Evolutionary conservation across 2,329 filamentous ascomycete genomes (phyloP).

Genomic region (Xylariaceae sp.): DNA sequence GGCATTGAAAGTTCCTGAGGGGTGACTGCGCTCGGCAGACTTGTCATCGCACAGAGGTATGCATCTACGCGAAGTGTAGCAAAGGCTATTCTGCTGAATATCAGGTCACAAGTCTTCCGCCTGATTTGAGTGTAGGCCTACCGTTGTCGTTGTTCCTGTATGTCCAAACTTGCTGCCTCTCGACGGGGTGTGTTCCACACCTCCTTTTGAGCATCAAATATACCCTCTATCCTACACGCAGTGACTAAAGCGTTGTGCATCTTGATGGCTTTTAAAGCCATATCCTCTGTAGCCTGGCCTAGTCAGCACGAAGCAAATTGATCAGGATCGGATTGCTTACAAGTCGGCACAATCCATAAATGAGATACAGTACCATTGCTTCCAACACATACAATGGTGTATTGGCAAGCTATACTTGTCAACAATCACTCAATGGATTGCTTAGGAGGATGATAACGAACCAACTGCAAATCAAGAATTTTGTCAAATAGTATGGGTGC

Average conservation of each 20-base stretch:
- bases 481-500: slow-evolving; percentile 19
- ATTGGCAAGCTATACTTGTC: slow-evolving; percentile 8
- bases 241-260: slow-evolving; percentile 18
- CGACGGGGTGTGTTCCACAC: slow-evolving; percentile 8
- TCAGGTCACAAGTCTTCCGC: slow-evolving; percentile 3
- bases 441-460: background rate
- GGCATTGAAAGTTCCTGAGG: slow-evolving; percentile 24
- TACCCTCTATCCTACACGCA: slow-evolving; percentile 19
- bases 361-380: slow-evolving; percentile 17
- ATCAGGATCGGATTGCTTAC: slow-evolving; percentile 8
- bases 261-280: slow-evolving; percentile 19
- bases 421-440: background rate
- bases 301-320: background rate
- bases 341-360: slow-evolving; percentile 18
- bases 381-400: slow-evolving; percentile 18
- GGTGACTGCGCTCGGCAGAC: slow-evolving; percentile 21
- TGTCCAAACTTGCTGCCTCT: slow-evolving; percentile 4
- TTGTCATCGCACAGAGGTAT: slow-evolving; percentile 19
- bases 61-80: slow-evolving; percentile 22
- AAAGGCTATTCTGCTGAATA: slow-evolving; percentile 17
- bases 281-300: slow-evolving; percentile 17
- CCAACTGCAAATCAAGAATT: slow-evolving; percentile 16
- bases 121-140: background rate
- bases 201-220: slow-evolving; percentile 18
- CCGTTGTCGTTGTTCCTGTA: slow-evolving; percentile 20